phyloP scores from a whole-genome alignment of 805 yeast species.

The Trichomonascus vanleenenianus region DNA sequence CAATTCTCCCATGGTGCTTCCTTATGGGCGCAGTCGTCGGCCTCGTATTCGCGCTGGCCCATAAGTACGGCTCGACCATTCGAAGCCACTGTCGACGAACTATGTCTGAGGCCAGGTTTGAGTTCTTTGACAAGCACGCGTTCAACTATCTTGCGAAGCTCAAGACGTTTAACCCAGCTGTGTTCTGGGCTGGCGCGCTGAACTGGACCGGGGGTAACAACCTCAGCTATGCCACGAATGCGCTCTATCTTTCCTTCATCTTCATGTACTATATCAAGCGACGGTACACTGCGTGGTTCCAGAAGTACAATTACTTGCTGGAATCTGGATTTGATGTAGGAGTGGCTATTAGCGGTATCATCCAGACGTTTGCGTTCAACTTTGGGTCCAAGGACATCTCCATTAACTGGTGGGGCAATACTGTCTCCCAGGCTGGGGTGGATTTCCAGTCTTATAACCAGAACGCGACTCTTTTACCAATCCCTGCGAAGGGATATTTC shows the following conservation, averaged over 20 bases:
- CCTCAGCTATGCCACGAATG: conserved; percentile 36
- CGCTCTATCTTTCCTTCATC: conserved; percentile 33
- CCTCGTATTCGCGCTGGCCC: conserved; percentile 23
- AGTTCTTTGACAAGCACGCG: conserved; percentile 20
- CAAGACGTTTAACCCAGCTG: conserved; percentile 27
- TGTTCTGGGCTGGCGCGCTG: conserved; percentile 20
- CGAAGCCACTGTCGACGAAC: not conserved
- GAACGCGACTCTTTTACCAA: conserved; percentile 9
- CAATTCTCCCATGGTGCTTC: conserved; percentile 40
- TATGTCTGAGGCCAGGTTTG: not conserved
- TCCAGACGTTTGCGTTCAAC: conserved; percentile 37
- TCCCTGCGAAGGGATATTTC: conserved; percentile 15
- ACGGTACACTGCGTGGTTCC: conserved; percentile 44
- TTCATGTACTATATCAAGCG: conserved; percentile 40
- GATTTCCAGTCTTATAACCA: conserved; percentile 8
- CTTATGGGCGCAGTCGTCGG: conserved; percentile 32
- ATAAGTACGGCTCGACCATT: conserved; percentile 8
- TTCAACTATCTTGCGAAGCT: not conserved
- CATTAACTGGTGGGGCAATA: conserved; percentile 43
- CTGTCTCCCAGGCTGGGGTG: conserved; percentile 12
- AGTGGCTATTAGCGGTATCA: conserved; percentile 40
- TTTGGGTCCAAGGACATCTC: conserved; percentile 24
- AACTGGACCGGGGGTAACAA: conserved; percentile 33
- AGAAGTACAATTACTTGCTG: conserved; percentile 43
- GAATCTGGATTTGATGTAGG: conserved; percentile 45